Evolutionary conservation across 768 basidiomycete genomes (phyloP), one percentile per base, ranked within the genome.

Genomic region (Sporobolomyces phaffii): DNA sequence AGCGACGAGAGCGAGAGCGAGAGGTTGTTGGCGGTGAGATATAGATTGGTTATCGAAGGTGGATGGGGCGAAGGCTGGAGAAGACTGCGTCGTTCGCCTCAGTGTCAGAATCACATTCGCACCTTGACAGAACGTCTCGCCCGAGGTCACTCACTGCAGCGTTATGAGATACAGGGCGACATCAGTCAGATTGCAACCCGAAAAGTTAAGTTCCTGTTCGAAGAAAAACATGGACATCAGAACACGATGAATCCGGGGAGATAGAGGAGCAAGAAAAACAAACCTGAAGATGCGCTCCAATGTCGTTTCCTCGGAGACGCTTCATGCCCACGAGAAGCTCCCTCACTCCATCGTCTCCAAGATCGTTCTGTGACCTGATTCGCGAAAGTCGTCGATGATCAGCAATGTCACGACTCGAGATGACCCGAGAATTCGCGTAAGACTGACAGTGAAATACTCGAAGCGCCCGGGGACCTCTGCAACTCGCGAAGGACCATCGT

Each of bases 291-390:
- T 56, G 62, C 0, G 48, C 51, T 1, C 65, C 70, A 20, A 67
- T 43, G 60, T 66, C 65, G 0, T 59, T 40, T 1, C 33, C 40
- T 18, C 70, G 38, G 22, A 71, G 18, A 11, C 62, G 50, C 50
- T 71, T 71, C 41, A 71, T 49, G 1, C 70, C 70, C 17, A 58
- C 58, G 14, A 71, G 48, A 5, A 71, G 36, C 36, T 62, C 65
- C 0, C 62, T 45, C 9, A 71, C 18, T 0, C 70, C 70, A 18
- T 62, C 62, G 36, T 71, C 70, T 5, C 70, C 62, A 1, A 71
- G 47, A 0, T 44, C 28, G 20, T 71, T 71, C 26, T 67, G 65
- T 4, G 65, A 63, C 1, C 66, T 68, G 51, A 4, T n/a, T 1
- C 31, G 9, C 34, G n/a, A 7, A n/a, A n/a, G n/a, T n/a, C n/a